phyloP scores from a whole-genome alignment of 441 rosid species.

The Populus hybrid region DNA sequence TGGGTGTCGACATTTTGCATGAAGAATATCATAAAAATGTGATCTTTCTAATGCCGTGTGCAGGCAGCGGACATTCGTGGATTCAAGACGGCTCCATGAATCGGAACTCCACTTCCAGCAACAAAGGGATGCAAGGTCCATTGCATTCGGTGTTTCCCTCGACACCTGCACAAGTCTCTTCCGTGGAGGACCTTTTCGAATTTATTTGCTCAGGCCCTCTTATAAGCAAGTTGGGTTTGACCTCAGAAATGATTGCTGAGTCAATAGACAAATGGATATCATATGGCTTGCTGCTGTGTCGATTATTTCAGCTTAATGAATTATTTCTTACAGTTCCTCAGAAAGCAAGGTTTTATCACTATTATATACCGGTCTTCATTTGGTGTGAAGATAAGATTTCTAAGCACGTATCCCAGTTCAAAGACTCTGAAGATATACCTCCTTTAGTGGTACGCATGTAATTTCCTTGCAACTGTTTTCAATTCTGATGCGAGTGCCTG shows the following conservation, averaged over 20 bases:
- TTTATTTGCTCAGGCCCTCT: slow-evolving; percentile 92
- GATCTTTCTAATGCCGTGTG: slow-evolving; percentile 7
- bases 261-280: slow-evolving; percentile 77
- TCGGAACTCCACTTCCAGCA: slow-evolving; percentile 18
- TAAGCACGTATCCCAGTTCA: slow-evolving; percentile 48
- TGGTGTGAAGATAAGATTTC: slow-evolving; percentile 89
- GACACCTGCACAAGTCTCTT: slow-evolving; percentile 56
- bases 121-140: slow-evolving; percentile 21
- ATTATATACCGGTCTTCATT: slow-evolving; percentile 80
- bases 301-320: slow-evolving; percentile 69
- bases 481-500: slow-evolving; percentile 7
- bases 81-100: slow-evolving; percentile 40
- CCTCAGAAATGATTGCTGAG: slow-evolving; percentile 54
- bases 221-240: slow-evolving; percentile 52
- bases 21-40: background rate
- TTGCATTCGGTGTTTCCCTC: slow-evolving; percentile 22
- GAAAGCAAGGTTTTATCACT: slow-evolving; percentile 83
- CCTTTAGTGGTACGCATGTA: slow-evolving; percentile 71
- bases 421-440: slow-evolving; percentile 68
- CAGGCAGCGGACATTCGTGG: slow-evolving; percentile 59
- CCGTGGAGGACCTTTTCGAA: slow-evolving; percentile 67
- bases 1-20: background rate
- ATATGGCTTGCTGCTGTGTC: slow-evolving; percentile 61
- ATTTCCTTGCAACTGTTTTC: background rate
- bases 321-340: slow-evolving; percentile 59